These are phyloP conservation scores for Sarocladium strictum DNA, from an alignment of 2,329 filamentous ascomycete genomes.

Conservation along the genomic window DNA sequence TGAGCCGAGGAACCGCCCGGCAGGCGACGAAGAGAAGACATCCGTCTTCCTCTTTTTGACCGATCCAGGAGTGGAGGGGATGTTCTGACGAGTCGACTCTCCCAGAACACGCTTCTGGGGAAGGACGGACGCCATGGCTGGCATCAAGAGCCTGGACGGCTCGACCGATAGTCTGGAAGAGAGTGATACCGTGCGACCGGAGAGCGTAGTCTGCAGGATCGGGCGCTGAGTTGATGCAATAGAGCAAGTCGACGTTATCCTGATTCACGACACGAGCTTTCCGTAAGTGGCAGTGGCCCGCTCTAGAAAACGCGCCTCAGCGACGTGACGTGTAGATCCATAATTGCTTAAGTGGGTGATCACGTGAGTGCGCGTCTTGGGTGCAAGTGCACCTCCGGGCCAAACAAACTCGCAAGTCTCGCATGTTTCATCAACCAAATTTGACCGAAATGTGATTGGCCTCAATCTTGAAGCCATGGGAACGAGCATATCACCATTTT, in stretches of 20 bases:
- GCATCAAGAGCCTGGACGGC: slow-evolving; percentile 6
- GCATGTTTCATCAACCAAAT: too few relatives aligned
- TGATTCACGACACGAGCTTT: slow-evolving; percentile 8
- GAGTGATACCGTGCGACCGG: not conserved
- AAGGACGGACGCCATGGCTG: slow-evolving; percentile 43
- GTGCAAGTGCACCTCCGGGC: too few relatives aligned
- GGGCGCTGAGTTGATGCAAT: not conserved
- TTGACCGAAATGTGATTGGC: too few relatives aligned
- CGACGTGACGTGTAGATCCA: slow-evolving; percentile 12
- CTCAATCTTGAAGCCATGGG: too few relatives aligned
- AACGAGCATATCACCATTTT: too few relatives aligned
- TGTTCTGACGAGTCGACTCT: slow-evolving; percentile 60
- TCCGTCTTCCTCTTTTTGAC: slow-evolving; percentile 85
- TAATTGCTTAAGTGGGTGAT: slow-evolving; percentile 10
- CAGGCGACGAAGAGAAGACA: slow-evolving; percentile 47
- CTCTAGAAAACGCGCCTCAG: slow-evolving; percentile 11
- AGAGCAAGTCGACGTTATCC: not conserved
- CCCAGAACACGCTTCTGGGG: slow-evolving; percentile 70
- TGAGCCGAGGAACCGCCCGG: slow-evolving; percentile 52
- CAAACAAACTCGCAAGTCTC: too few relatives aligned
- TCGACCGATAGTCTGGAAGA: not conserved
- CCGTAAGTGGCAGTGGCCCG: slow-evolving; percentile 3
- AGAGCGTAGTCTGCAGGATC: too few relatives aligned
- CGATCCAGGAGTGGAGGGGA: slow-evolving; percentile 48
- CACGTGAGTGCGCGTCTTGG: slow-evolving; percentile 9